These are phyloP conservation scores for Ceratocystiopsis minuta DNA, from an alignment of 2,329 filamentous ascomycete species.

Conservation along the genomic window DNA sequence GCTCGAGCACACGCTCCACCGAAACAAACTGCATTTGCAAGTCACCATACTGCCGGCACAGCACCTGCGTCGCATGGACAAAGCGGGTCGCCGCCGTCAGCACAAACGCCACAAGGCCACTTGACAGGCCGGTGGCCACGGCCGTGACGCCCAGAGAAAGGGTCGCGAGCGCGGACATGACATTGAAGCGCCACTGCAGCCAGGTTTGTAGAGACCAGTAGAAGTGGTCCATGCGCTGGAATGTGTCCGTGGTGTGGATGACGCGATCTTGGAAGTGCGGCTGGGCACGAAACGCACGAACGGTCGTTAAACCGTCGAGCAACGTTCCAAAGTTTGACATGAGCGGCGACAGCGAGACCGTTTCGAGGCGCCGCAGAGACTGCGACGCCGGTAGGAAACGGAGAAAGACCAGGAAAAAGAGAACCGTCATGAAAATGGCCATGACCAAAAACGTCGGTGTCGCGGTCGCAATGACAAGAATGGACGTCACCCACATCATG, in stretches of 20 bases:
- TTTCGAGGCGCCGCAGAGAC: conserved; percentile 66
- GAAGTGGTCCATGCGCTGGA: conserved; percentile 92
- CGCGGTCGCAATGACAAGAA: conserved; percentile 61
- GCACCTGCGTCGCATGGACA: conserved; percentile 49
- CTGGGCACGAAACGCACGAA: conserved; percentile 67
- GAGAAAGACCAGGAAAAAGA: conserved; percentile 58
- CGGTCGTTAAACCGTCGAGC: conserved; percentile 69
- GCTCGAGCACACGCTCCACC: conserved; percentile 69
- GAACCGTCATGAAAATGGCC: conserved; percentile 44
- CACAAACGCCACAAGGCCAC: conserved; percentile 70
- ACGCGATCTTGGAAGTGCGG: conserved; percentile 63
- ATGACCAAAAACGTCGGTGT: conserved; percentile 63
- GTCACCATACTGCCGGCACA: conserved; percentile 67
- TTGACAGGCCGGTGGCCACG: conserved; percentile 53
- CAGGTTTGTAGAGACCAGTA: conserved; percentile 81
- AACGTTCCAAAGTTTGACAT: conserved; percentile 88
- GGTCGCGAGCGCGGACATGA: conserved; percentile 53
- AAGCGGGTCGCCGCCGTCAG: conserved; percentile 54
- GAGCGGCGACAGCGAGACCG: conserved; percentile 73
- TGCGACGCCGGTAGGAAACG: conserved; percentile 70
- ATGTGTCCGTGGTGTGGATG: conserved; percentile 65
- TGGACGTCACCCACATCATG: conserved; percentile 53
- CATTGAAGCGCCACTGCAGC: conserved; percentile 65
- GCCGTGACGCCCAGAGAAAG: conserved; percentile 58
- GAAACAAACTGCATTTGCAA: conserved; percentile 87